Evolutionary conservation across 2,329 filamentous ascomycete species (phyloP).

Genomic region (Sarocladiaceae sp.): DNA sequence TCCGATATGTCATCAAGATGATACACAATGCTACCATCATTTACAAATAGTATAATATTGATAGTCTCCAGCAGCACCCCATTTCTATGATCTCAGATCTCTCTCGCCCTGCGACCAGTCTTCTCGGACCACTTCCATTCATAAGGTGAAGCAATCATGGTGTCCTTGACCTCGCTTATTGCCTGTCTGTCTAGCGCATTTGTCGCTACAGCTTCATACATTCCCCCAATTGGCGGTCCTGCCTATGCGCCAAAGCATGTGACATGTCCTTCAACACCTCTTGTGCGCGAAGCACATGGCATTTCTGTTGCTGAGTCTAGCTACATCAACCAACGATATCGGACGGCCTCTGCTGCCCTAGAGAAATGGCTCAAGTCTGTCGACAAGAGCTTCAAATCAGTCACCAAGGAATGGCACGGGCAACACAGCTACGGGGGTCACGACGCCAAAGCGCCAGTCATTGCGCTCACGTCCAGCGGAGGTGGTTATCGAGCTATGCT

Average conservation of each 20-base stretch:
- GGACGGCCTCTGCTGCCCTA: neutral
- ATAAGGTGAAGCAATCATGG: neutral
- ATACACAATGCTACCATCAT: too few species aligned
- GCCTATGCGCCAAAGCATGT: neutral
- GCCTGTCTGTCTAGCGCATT: neutral
- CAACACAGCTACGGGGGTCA: neutral
- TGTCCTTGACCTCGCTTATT: neutral
- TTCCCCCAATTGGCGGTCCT: neutral
- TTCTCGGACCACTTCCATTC: too few species aligned
- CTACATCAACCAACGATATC: neutral
- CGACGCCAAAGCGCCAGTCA: neutral
- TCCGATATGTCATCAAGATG: too few species aligned
- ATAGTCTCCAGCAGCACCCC: too few species aligned
- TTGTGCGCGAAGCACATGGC: neutral
- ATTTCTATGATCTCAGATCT: too few species aligned
- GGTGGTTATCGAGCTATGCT: neutral
- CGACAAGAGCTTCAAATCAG: neutral
- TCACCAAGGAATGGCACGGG: neutral
- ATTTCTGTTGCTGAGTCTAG: neutral
- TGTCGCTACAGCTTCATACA: neutral
- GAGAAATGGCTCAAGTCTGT: neutral
- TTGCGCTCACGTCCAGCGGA: neutral
- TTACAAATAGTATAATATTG: too few species aligned
- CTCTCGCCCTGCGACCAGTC: too few species aligned
- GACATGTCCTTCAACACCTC: neutral